phyloP scores from a whole-genome alignment of 345 rosid genomes.

The Geranium rotundifolium region DNA sequence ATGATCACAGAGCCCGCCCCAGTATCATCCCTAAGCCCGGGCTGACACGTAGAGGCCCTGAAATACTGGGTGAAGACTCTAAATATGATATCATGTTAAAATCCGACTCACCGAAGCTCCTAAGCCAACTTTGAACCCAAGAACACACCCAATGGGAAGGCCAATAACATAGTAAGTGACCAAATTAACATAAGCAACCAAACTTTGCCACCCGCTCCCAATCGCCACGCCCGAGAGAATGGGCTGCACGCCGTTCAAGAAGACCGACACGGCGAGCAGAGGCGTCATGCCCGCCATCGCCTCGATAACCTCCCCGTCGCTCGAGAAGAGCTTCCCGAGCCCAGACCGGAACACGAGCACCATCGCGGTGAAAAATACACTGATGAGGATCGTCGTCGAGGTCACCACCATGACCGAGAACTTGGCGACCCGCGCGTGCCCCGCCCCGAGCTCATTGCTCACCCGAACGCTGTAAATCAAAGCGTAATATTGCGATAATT shows the following conservation, averaged over 20 bases:
- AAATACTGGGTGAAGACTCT: background rate
- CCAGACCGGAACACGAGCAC: slow-evolving; percentile 40
- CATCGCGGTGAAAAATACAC: slow-evolving; percentile 34
- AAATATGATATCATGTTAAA: background rate
- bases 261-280: slow-evolving; percentile 68
- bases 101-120: slow-evolving; percentile 54
- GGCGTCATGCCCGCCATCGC: slow-evolving; percentile 61
- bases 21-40: no score
- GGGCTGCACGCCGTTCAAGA: slow-evolving; percentile 87
- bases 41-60: no score
- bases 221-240: slow-evolving; percentile 94
- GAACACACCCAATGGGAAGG: slow-evolving; percentile 79
- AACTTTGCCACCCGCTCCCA: slow-evolving; percentile 90
- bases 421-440: slow-evolving; percentile 56
- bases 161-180: slow-evolving; percentile 73
- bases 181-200: slow-evolving; percentile 75
- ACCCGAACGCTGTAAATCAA: slow-evolving; percentile 47
- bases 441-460: slow-evolving; percentile 83
- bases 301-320: slow-evolving; percentile 43
- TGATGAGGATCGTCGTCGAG: slow-evolving; percentile 41
- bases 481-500: no score
- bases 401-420: slow-evolving; percentile 64
- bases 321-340: slow-evolving; percentile 61
- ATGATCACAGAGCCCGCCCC: no score
- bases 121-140: slow-evolving; percentile 66